Conservation (phyloP, 805 yeast species). For the Candida chilensis region DNA sequence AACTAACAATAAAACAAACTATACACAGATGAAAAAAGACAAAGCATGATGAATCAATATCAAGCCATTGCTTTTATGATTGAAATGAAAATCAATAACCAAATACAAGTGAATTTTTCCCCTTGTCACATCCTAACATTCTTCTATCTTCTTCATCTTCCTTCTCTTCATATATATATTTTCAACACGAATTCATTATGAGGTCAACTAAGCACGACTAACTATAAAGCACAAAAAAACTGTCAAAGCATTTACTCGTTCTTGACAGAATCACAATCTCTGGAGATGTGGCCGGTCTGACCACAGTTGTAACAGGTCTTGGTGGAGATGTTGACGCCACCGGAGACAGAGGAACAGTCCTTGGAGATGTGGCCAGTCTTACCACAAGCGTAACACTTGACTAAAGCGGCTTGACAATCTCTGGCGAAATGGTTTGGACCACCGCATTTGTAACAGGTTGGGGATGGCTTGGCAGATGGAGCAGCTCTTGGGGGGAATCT, state of each 20-base stretch:
- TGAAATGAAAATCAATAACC: no score
- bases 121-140: no score
- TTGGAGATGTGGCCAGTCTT: conserved; percentile 82
- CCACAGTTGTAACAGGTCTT: conserved; percentile 72
- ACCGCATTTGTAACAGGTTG: conserved; percentile 84
- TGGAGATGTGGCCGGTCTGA: conserved; percentile 80
- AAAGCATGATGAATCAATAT: neutral
- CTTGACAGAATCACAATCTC: conserved; percentile 46
- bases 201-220: no score
- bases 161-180: no score
- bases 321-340: conserved; percentile 32
- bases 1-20: neutral
- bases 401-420: conserved; percentile 67
- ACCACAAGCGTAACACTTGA: conserved; percentile 91
- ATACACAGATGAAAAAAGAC: neutral
- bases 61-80: no score
- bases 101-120: no score
- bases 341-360: conserved; percentile 59
- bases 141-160: no score
- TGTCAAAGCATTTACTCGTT: neutral
- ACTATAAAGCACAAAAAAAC: no score
- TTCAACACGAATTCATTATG: no score
- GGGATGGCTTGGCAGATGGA: conserved; percentile 19
- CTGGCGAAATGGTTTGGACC: conserved; percentile 91
- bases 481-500: conserved; percentile 10